These are phyloP conservation scores for Leccinum ochraceum DNA, from an alignment of 768 basidiomycete species.

Conservation along the genomic window DNA sequence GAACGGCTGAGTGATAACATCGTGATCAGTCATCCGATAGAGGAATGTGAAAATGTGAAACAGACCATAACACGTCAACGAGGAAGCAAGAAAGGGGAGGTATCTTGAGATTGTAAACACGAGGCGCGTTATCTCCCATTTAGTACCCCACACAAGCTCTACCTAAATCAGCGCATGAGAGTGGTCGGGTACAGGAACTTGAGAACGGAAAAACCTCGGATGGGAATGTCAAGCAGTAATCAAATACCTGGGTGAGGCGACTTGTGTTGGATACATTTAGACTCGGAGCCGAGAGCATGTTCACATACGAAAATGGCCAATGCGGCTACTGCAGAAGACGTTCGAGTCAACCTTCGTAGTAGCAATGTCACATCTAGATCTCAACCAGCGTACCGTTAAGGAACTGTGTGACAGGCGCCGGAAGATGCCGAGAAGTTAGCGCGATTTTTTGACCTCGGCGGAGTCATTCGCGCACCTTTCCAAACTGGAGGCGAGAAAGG, in stretches of 20 bases:
- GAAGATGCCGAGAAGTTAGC: background rate
- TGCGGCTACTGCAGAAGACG: constrained; percentile 17
- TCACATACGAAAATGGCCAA: constrained; percentile 20
- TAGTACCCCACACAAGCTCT: constrained; percentile 24
- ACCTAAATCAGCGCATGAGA: constrained; percentile 11
- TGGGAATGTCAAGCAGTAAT: constrained; percentile 27
- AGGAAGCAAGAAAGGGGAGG: constrained; percentile 23
- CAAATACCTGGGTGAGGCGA: constrained; percentile 11
- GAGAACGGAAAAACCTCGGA: constrained; percentile 16
- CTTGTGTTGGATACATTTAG: background rate
- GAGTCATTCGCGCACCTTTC: constrained; percentile 16
- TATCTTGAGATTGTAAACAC: constrained; percentile 33
- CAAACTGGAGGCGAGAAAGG: constrained; percentile 21
- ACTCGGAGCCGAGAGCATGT: background rate
- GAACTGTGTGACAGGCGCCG: constrained; percentile 11
- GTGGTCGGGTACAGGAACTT: too few relatives aligned
- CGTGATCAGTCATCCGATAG: background rate
- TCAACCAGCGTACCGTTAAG: constrained; percentile 19
- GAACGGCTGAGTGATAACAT: constrained; percentile 6
- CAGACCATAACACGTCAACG: constrained; percentile 21
- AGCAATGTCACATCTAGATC: background rate
- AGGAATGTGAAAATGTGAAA: background rate
- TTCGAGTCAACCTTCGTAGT: background rate
- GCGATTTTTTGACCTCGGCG: background rate
- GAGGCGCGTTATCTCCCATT: constrained; percentile 23